Base-by-base conservation (phyloP, 371 early-diverging fungal genomes). In the Circinella minor region DNA sequence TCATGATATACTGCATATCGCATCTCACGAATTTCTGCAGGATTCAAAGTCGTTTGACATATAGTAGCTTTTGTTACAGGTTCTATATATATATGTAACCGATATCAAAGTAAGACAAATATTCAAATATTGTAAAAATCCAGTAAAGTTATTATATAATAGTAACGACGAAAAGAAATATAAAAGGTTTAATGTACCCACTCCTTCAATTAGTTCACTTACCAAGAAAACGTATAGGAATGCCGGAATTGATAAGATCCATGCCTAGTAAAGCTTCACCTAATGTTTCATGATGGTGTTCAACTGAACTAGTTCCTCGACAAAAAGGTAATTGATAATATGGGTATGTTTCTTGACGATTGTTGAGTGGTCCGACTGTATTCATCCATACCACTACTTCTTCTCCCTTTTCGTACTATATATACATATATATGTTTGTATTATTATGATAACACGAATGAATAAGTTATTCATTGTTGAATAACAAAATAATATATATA, bases 221-320 rank as follows among this genome's bases (percentile, higher is more conserved):
- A 54, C 54, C 54, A 43, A 74, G 69, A 74, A 86, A 94, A 15
- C 76, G 71, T 48, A 93, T 88, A 9, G 90, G 87, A 49, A 93
- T 86, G 36, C 94, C 95, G 17, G 91, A 86, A 68, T 89, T 88
- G 64, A 86, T 86, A 13, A 92, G 84, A 61, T 92, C 90, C 83
- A 93, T 88, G 57, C 95, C 95, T 63, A 90, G 79, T 46, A 95
- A 78, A 0, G 93, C 94, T 76, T 95, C 95, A 39, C 93, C 94
- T 36, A 95, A 76, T 11, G 92, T 89, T 71, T 94, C 94, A 75
- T 93, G 94, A 71, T 91, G 89, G 62, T 90, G 89, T 46, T 88
- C 77, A 20, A 91, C 76, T 18, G 80, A 70, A 36, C 84, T 83
- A 5, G 76, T 72, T 3, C 92, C 92, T 54, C 78, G 77, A 65